Evolutionary conservation across 169 alveolate genomes (phyloP).

Genomic region (Perkinsus olseni): DNA sequence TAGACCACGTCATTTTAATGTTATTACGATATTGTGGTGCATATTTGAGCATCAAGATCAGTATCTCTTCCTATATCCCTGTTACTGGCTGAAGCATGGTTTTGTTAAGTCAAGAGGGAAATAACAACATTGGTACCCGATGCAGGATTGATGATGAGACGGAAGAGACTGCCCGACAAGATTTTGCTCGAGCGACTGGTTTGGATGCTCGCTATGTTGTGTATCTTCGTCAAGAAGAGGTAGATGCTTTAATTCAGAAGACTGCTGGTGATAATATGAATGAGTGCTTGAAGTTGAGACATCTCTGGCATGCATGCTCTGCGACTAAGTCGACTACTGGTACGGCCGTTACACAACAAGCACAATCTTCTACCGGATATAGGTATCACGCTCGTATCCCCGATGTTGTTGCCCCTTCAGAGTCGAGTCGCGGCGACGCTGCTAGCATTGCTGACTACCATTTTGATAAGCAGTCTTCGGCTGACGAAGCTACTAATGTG

Average conservation of each 20-base stretch:
- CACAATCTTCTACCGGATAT: neutral
- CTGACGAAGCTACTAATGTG: neutral
- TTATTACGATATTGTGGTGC: too few relatives aligned
- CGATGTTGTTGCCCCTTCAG: neutral
- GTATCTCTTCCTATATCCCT: too few relatives aligned
- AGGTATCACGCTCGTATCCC: neutral
- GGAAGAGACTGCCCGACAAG: neutral
- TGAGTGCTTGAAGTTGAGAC: neutral
- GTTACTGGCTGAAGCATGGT: neutral
- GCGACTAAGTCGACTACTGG: neutral
- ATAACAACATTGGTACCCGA: neutral
- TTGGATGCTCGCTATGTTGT: neutral
- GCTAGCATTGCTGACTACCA: neutral
- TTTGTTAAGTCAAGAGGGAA: constrained; percentile 1
- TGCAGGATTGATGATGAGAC: neutral
- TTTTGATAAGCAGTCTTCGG: neutral
- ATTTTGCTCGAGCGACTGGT: neutral
- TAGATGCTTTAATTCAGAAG: neutral
- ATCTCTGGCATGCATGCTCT: neutral
- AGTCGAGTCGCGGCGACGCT: neutral
- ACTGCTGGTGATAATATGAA: neutral
- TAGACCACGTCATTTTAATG: too few relatives aligned
- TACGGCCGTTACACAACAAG: neutral
- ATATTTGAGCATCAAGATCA: too few relatives aligned
- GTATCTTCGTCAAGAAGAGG: neutral